Conservation (phyloP, 108 stramenopile species). For the Cyclotella baltica region DNA sequence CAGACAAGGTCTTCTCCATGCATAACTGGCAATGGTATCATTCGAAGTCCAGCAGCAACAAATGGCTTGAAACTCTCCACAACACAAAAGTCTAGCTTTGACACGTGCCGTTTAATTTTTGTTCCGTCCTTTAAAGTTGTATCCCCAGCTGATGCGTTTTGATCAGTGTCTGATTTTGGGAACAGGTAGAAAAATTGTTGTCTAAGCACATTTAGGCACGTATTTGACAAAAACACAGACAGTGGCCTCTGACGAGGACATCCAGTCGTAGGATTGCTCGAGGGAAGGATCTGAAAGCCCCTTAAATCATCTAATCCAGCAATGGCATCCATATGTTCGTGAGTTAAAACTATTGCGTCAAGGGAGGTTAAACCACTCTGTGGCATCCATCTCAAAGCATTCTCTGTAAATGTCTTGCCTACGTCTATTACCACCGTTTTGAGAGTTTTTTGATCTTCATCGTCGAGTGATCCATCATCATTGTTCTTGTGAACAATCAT, state of each 20-base stretch:
- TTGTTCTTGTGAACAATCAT: slow-evolving; percentile 65
- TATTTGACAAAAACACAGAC: slow-evolving; percentile 66
- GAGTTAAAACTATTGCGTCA: slow-evolving; percentile 83
- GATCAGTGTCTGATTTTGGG: slow-evolving; percentile 42
- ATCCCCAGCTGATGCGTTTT: slow-evolving; percentile 20
- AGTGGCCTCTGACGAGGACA: slow-evolving; percentile 50
- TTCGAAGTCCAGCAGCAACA: slow-evolving; percentile 61
- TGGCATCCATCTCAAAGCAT: slow-evolving; percentile 84
- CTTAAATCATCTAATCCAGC: slow-evolving; percentile 86
- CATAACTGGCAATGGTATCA: slow-evolving; percentile 84
- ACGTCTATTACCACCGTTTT: slow-evolving; percentile 83
- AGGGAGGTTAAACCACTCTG: slow-evolving; percentile 55
- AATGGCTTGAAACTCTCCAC: slow-evolving; percentile 69
- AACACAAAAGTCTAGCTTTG: slow-evolving; percentile 64
- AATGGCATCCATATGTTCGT: slow-evolving; percentile 87
- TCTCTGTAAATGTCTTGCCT: slow-evolving; percentile 92
- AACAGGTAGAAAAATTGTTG: slow-evolving; percentile 78
- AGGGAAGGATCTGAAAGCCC: slow-evolving; percentile 69
- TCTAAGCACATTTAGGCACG: slow-evolving; percentile 57
- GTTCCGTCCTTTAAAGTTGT: slow-evolving; percentile 19
- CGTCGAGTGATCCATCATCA: slow-evolving; percentile 39
- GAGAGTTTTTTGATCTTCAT: background rate
- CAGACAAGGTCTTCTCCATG: slow-evolving; percentile 88
- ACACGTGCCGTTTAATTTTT: slow-evolving; percentile 65
- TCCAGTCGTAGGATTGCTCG: slow-evolving; percentile 26